phyloP scores from a whole-genome alignment of 257 asterid genomes.

The Petunia secreta region DNA sequence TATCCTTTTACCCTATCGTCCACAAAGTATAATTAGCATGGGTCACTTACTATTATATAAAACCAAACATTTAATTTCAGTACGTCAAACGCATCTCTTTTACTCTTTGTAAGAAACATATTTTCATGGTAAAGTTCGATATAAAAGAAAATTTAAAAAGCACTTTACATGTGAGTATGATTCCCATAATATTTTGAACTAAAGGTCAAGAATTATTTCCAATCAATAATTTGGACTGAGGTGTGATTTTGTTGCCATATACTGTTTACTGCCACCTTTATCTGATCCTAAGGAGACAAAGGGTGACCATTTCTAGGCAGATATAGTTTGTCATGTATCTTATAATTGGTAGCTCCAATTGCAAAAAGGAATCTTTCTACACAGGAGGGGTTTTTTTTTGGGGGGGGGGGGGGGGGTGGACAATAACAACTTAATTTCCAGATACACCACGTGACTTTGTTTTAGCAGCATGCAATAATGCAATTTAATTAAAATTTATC shows the following conservation, averaged over 20 bases:
- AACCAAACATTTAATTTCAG: neutral
- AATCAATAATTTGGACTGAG: neutral
- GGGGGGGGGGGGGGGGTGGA: neutral
- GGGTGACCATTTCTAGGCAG: constrained; percentile 25
- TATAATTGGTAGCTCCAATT: constrained; percentile 25
- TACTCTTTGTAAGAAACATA: too few species aligned
- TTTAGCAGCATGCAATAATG: constrained; percentile 21
- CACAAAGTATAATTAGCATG: too few species aligned
- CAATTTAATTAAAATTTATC: neutral
- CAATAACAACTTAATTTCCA: constrained; percentile 14
- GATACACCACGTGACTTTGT: constrained; percentile 25
- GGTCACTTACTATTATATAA: neutral
- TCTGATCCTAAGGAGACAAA: constrained; percentile 23
- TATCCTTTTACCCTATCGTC: neutral
- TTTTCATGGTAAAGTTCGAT: too few species aligned
- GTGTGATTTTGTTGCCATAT: neutral
- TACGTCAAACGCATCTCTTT: too few species aligned
- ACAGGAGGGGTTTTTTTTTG: too few species aligned
- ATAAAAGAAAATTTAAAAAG: too few species aligned
- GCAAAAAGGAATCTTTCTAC: constrained; percentile 17
- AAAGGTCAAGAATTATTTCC: neutral
- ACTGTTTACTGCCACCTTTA: constrained; percentile 13
- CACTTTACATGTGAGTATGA: neutral
- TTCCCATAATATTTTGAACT: neutral
- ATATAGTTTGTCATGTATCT: constrained; percentile 27